These are phyloP conservation scores for Telopea speciosissima DNA, from an alignment of 177 flowering plant species.

Conservation along the genomic window DNA sequence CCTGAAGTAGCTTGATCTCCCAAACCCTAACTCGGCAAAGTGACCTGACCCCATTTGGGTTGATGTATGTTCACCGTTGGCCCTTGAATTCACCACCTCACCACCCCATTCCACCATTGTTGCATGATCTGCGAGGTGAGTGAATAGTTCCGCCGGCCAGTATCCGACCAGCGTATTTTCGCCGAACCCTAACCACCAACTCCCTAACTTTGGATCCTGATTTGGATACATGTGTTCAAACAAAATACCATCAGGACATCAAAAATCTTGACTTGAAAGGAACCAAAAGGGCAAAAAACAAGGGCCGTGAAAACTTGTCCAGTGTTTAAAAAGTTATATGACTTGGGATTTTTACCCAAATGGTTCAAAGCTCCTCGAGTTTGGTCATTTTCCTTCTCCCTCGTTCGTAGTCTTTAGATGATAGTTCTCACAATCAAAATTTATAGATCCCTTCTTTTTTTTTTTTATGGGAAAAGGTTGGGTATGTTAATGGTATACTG, in stretches of 20 bases:
- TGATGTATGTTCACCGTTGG: constrained; percentile 65
- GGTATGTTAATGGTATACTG: no score
- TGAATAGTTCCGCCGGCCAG: constrained; percentile 90
- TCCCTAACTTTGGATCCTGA: constrained; percentile 95
- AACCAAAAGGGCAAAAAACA: no score
- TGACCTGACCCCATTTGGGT: constrained; percentile 98
- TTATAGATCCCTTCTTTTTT: no score
- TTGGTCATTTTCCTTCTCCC: no score
- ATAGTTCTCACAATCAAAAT: no score
- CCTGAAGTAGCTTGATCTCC: constrained; percentile 74
- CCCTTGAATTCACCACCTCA: constrained; percentile 76
- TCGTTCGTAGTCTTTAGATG: no score
- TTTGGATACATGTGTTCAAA: background rate
- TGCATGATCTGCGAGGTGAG: constrained; percentile 79
- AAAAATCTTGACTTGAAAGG: background rate
- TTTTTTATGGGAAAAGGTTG: no score
- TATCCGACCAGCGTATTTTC: constrained; percentile 79
- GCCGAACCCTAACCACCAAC: constrained; percentile 97
- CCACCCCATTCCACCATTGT: constrained; percentile 99
- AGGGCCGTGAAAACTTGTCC: no score
- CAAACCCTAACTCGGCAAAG: constrained; percentile 82
- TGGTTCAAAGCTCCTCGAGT: no score
- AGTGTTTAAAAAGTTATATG: no score
- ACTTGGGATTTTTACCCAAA: no score
- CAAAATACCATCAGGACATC: background rate